These are phyloP conservation scores for Haematococcus lacustris DNA, from an alignment of 139 green algal species.

Conservation along the genomic window DNA sequence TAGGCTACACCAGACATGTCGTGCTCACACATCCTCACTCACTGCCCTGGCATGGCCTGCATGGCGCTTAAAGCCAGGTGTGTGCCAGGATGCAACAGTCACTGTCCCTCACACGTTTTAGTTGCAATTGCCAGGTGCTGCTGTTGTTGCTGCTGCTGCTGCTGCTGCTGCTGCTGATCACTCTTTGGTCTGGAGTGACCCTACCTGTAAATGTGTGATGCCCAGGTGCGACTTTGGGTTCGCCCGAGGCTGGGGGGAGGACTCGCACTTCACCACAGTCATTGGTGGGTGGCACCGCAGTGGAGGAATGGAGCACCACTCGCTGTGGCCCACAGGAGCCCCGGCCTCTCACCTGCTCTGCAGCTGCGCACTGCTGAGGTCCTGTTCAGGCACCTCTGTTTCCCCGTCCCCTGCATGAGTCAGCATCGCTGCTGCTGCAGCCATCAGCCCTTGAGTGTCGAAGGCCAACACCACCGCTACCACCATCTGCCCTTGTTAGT, in stretches of 20 bases:
- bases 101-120: no score
- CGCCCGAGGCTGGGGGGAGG: conserved; percentile 32
- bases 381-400: neutral
- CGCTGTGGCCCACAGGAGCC: no score
- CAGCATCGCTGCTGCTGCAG: neutral
- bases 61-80: no score
- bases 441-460: neutral
- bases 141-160: neutral
- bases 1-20: neutral
- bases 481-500: neutral
- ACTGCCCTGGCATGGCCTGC: no score
- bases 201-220: conserved; percentile 71
- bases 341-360: no score
- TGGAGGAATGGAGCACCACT: neutral
- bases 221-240: conserved; percentile 47
- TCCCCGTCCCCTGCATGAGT: neutral
- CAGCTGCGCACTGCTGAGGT: neutral
- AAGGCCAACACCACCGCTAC: neutral
- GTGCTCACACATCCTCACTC: no score
- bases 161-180: neutral
- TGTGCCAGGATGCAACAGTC: no score
- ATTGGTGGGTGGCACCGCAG: conserved; percentile 9
- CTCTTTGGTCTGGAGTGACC: conserved; percentile 14
- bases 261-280: conserved; percentile 71
- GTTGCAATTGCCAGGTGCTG: no score